Conservation (phyloP, 768 basidiomycete species). For the Cystobasidium ongulense region DNA sequence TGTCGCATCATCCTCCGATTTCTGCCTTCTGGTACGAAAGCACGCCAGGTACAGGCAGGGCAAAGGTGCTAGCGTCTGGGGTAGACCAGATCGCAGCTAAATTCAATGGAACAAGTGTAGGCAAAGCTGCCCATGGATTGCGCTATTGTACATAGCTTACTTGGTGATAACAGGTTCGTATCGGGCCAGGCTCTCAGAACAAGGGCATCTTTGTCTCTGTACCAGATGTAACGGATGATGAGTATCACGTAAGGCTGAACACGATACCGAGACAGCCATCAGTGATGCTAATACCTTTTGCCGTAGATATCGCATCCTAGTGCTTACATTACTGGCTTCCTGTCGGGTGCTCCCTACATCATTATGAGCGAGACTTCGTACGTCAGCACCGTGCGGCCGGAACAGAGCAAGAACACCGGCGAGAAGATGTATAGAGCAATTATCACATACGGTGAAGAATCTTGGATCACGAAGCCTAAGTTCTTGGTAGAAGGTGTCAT, state of each 20-base stretch:
- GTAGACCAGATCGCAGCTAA: conserved; percentile 86
- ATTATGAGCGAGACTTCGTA: conserved; percentile 58
- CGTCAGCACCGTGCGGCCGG: conserved; percentile 29
- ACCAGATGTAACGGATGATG: conserved; percentile 63
- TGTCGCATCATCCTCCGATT: conserved; percentile 94
- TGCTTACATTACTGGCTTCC: conserved; percentile 80
- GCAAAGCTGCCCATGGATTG: background rate
- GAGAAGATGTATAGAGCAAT: conserved; percentile 62
- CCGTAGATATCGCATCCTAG: conserved; percentile 74
- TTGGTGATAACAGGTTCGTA: conserved; percentile 51
- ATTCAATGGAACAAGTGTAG: conserved; percentile 66
- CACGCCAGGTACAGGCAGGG: conserved; percentile 27
- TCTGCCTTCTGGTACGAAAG: conserved; percentile 48
- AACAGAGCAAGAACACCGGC: conserved; percentile 44
- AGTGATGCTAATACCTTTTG: background rate
- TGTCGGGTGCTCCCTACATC: conserved; percentile 84
- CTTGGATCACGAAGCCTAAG: conserved; percentile 35
- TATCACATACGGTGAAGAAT: conserved; percentile 89
- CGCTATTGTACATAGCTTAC: conserved; percentile 18
- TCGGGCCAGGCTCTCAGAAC: conserved; percentile 73
- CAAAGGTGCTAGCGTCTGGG: conserved; percentile 51
- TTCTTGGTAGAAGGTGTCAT: conserved; percentile 59
- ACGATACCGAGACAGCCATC: background rate
- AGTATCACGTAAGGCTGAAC: conserved; percentile 52
- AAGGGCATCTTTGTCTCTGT: conserved; percentile 79